Evolutionary conservation across 1,139 yeast species (phyloP).

Genomic region (Schizosaccharomyces versatilis): DNA sequence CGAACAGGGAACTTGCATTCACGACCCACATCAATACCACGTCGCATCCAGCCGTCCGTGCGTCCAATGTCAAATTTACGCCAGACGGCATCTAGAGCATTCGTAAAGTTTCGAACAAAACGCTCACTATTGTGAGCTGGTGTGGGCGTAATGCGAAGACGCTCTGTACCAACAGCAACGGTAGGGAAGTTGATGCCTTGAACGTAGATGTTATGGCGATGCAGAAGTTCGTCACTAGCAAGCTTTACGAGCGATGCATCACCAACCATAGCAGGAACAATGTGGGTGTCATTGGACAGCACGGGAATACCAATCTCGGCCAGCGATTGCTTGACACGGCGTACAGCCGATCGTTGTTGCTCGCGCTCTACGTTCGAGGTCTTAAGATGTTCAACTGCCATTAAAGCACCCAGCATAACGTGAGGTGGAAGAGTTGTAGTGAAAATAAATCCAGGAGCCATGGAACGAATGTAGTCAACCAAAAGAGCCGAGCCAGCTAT

Average conservation of each 20-base stretch:
- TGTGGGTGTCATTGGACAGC: conserved; percentile 91
- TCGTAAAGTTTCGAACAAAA: conserved; percentile 36
- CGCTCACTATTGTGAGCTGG: conserved; percentile 78
- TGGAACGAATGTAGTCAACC: conserved; percentile 88
- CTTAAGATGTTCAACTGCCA: conserved; percentile 72
- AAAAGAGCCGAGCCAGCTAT: conserved; percentile 68
- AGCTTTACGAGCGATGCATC: conserved; percentile 78
- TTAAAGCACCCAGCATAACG: conserved; percentile 86
- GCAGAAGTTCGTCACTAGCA: conserved; percentile 73
- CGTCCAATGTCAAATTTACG: conserved; percentile 51
- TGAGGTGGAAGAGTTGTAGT: conserved; percentile 93
- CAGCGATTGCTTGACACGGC: conserved; percentile 58
- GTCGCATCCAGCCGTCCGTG: conserved; percentile 50
- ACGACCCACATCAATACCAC: conserved; percentile 79
- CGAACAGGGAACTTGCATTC: conserved; percentile 26
- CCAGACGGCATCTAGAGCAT: conserved; percentile 64
- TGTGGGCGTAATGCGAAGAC: conserved; percentile 90
- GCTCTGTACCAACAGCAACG: conserved; percentile 85
- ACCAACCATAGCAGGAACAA: conserved; percentile 85
- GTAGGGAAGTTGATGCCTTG: conserved; percentile 98
- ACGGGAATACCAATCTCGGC: conserved; percentile 68
- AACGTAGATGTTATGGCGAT: conserved; percentile 70
- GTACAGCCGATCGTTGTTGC: conserved; percentile 64
- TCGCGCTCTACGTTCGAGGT: conserved; percentile 55
- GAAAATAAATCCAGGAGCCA: conserved; percentile 92